phyloP scores from a whole-genome alignment of 331 rosid species.

The Pyrus hybrid region DNA sequence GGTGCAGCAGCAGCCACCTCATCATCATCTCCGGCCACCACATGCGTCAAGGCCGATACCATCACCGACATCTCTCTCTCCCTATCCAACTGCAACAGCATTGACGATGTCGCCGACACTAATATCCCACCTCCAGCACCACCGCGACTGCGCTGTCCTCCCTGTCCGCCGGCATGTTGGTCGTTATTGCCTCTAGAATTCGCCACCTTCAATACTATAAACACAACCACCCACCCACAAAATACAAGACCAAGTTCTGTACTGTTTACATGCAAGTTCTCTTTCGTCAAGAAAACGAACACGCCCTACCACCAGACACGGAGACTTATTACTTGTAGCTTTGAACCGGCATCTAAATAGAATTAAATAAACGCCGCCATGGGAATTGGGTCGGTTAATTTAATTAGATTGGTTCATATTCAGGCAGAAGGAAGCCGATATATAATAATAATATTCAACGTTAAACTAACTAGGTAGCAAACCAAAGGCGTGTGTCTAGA shows the following conservation, averaged over 20 bases:
- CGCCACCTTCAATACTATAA: constrained; percentile 13
- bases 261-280: background rate
- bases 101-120: background rate
- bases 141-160: background rate
- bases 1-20: background rate
- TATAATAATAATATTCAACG: too few species aligned
- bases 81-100: constrained; percentile 13
- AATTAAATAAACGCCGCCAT: background rate
- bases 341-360: background rate
- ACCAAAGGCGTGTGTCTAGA: too few species aligned
- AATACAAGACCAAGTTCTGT: too few species aligned
- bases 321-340: background rate
- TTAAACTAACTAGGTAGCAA: too few species aligned
- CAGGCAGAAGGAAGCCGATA: background rate
- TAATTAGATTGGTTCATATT: background rate
- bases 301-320: background rate
- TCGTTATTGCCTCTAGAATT: background rate
- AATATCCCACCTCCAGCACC: background rate
- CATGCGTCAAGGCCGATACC: constrained; percentile 35
- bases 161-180: background rate
- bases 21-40: constrained; percentile 20
- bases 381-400: background rate
- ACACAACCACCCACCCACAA: background rate
- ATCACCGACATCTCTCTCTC: constrained; percentile 35
- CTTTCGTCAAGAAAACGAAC: background rate